phyloP scores from a whole-genome alignment of 164 flowering plant genomes.

The Nymphaea thermarum region DNA sequence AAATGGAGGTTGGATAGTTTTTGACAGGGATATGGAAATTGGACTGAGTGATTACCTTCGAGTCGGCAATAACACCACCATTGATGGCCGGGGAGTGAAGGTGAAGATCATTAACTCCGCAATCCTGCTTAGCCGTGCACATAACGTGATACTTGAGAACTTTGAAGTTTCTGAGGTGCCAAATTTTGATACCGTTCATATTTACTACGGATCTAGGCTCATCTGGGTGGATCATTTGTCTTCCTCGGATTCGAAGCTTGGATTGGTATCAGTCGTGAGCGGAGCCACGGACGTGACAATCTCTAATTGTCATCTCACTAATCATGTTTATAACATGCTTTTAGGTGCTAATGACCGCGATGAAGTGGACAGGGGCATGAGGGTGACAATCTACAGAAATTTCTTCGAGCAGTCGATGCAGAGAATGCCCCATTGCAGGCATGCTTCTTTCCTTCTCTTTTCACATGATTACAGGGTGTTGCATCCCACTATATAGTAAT shows the following conservation, averaged over 20 bases:
- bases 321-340: conserved; percentile 18
- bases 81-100: conserved; percentile 20
- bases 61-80: conserved; percentile 16
- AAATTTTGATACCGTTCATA: conserved; percentile 18
- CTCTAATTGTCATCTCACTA: conserved; percentile 20
- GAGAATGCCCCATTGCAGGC: conserved; percentile 31
- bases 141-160: conserved; percentile 22
- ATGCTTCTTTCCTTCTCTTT: neutral
- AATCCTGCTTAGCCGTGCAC: conserved; percentile 11
- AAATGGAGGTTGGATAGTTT: conserved; percentile 21
- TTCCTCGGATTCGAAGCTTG: conserved; percentile 13
- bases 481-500: no score
- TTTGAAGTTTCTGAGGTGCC: conserved; percentile 13
- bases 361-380: conserved; percentile 9
- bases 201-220: conserved; percentile 11
- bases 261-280: conserved; percentile 17
- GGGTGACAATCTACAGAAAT: conserved; percentile 19
- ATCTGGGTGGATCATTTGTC: conserved; percentile 24
- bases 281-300: conserved; percentile 23
- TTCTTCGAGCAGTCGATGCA: conserved; percentile 18
- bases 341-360: conserved; percentile 22
- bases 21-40: conserved; percentile 14
- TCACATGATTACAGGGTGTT: neutral
- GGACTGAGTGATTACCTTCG: conserved; percentile 13
- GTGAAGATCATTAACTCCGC: conserved; percentile 11